phyloP scores from a whole-genome alignment of 805 yeast species.

The Metschnikowia santaceciliae region DNA sequence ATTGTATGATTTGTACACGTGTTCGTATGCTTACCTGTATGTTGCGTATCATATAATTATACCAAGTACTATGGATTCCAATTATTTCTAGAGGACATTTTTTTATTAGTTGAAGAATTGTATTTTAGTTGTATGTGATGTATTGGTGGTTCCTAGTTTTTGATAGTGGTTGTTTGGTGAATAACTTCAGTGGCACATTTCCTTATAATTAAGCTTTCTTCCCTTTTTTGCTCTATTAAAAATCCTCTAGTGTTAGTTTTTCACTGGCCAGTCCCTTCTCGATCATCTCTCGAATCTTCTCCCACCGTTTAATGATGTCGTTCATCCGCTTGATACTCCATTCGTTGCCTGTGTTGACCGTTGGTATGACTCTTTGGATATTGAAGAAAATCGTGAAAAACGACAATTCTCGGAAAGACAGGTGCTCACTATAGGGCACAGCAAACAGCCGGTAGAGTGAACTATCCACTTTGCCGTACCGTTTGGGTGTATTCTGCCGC shows the following conservation, averaged over 20 bases:
- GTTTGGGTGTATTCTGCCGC: conserved; percentile 22
- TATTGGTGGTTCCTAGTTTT: too few relatives aligned
- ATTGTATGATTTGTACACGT: too few relatives aligned
- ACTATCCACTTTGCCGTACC: conserved; percentile 19
- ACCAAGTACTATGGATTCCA: too few relatives aligned
- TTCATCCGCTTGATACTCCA: conserved; percentile 27
- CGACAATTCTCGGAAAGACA: conserved; percentile 77
- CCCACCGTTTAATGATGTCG: conserved; percentile 32
- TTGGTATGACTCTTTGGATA: conserved; percentile 62
- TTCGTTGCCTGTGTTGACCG: conserved; percentile 53
- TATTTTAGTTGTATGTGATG: too few relatives aligned
- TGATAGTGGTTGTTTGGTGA: too few relatives aligned
- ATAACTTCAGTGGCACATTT: too few relatives aligned
- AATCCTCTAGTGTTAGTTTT: conserved; percentile 16
- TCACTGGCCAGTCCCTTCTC: not conserved
- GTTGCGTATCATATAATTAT: too few relatives aligned
- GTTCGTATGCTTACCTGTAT: too few relatives aligned
- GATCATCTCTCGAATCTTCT: conserved; percentile 8
- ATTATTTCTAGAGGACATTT: too few relatives aligned
- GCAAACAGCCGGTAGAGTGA: conserved; percentile 44
- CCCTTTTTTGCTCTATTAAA: conserved; percentile 5
- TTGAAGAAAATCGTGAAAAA: conserved; percentile 55
- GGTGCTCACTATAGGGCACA: conserved; percentile 92
- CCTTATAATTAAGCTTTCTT: not conserved
- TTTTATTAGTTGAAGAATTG: too few relatives aligned